Evolutionary conservation across 164 flowering plant species (phyloP).

Genomic region (Platanus orientalis): DNA sequence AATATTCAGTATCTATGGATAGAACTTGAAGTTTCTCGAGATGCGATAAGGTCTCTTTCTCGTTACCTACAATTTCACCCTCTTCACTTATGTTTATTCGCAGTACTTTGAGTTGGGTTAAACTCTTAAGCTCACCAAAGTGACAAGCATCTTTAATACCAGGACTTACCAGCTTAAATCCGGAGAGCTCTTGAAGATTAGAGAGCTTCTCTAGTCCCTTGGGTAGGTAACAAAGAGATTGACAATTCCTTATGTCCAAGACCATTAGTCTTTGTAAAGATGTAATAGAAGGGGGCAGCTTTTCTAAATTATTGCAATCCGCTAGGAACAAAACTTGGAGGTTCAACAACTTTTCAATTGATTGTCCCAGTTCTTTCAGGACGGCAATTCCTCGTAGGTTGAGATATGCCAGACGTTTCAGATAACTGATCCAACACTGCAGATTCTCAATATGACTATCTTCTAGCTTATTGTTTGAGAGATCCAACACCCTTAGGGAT

Average conservation of each 20-base stretch:
- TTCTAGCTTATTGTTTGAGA: slow-evolving; percentile 11
- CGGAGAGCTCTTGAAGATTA: slow-evolving; percentile 15
- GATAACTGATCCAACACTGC: slow-evolving; percentile 13
- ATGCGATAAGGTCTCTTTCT: slow-evolving; percentile 1
- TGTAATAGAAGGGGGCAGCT: slow-evolving; percentile 2
- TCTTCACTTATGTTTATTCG: slow-evolving; percentile 7
- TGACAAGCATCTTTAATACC: slow-evolving; percentile 5
- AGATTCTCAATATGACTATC: slow-evolving; percentile 3
- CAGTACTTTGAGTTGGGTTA: slow-evolving; percentile 14
- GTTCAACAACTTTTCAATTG: slow-evolving; percentile 11
- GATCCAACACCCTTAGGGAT: slow-evolving; percentile 23
- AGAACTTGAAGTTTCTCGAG: slow-evolving; percentile 12
- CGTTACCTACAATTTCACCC: slow-evolving; percentile 7
- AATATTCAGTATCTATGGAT: slow-evolving; percentile 11
- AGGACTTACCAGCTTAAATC: slow-evolving; percentile 12
- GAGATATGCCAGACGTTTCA: slow-evolving; percentile 17
- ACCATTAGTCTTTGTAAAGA: slow-evolving; percentile 4
- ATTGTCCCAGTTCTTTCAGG: slow-evolving; percentile 12
- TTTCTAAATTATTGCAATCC: slow-evolving; percentile 11
- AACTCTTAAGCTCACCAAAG: slow-evolving; percentile 1
- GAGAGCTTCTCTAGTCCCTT: slow-evolving; percentile 9
- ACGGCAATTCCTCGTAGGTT: slow-evolving; percentile 8
- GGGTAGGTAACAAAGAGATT: slow-evolving; percentile 9
- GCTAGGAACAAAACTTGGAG: slow-evolving; percentile 14
- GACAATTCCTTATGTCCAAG: slow-evolving; percentile 6